Evolutionary conservation across 208 protist genomes (phyloP).

Genomic region (Acanthamoeba healyi): DNA sequence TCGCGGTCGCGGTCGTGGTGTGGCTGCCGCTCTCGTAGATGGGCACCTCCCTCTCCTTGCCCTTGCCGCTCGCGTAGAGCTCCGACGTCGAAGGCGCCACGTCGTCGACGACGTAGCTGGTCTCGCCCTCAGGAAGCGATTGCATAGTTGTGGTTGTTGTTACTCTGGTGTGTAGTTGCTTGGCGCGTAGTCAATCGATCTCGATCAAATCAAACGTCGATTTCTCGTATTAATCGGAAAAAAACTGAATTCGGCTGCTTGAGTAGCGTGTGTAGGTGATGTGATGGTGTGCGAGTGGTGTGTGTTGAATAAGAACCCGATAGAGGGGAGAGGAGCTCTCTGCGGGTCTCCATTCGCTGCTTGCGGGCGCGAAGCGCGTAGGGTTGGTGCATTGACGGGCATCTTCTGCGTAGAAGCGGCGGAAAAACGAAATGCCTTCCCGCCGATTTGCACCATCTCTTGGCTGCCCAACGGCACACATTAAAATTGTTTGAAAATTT

Average conservation of each 20-base stretch:
- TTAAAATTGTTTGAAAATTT: no score
- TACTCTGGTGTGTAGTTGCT: no score
- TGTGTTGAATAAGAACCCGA: no score
- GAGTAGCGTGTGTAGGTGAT: no score
- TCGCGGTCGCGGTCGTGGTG: not conserved
- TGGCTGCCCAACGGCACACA: no score
- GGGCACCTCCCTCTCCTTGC: not conserved
- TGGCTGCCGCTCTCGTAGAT: no score
- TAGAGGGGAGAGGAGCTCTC: no score
- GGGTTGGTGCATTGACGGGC: not conserved
- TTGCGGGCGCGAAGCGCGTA: not conserved
- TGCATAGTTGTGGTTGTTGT: not conserved
- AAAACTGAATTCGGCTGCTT: no score
- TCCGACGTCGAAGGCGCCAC: not conserved
- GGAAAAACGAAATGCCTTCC: not conserved
- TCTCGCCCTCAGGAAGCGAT: not conserved
- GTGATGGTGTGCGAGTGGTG: no score
- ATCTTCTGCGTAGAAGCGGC: not conserved
- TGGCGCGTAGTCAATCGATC: no score
- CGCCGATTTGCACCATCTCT: not conserved
- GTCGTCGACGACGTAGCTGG: not conserved
- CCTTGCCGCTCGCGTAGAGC: not conserved
- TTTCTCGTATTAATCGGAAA: no score
- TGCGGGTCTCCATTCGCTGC: not conserved
- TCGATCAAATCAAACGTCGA: no score